Percentiles rank a stretch among this genome's conserved stretches.
These are phyloP conservation scores for Naganishia randhawae DNA, from an alignment of 768 basidiomycete species.

Conservation along the genomic window DNA sequence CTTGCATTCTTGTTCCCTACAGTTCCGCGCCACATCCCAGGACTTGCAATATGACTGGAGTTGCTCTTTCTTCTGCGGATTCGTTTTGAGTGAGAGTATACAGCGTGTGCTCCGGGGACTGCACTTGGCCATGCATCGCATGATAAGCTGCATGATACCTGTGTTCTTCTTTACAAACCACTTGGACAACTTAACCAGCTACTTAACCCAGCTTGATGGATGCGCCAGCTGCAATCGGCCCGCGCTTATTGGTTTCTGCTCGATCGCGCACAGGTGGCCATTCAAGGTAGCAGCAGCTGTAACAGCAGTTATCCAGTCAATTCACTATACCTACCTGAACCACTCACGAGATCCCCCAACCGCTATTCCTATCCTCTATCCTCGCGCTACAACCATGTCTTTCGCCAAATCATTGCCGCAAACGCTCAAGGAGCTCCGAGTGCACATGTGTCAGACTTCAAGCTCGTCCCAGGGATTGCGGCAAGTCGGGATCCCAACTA, in stretches of 20 bases:
- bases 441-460: slow-evolving; percentile 50
- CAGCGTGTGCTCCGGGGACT: no score
- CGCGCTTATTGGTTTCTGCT: slow-evolving; percentile 23
- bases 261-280: not conserved
- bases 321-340: not conserved
- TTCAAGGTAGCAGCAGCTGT: no score
- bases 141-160: no score
- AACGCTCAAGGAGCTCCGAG: slow-evolving; percentile 49
- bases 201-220: not conserved
- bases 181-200: no score
- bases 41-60: no score
- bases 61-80: no score
- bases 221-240: slow-evolving; percentile 7
- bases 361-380: not conserved
- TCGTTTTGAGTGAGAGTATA: no score
- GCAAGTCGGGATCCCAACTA: slow-evolving; percentile 34
- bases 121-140: no score
- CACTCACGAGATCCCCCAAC: not conserved
- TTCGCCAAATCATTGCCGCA: slow-evolving; percentile 48
- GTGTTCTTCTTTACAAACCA: no score
- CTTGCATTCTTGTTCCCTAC: no score
- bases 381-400: slow-evolving; percentile 36
- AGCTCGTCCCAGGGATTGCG: slow-evolving; percentile 44
- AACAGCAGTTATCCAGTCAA: no score
- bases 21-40: no score